Evolutionary conservation across 2,329 filamentous ascomycete genomes (phyloP), one percentile per base, ranked within the genome.

Genomic region (Botrytis sinoallii): DNA sequence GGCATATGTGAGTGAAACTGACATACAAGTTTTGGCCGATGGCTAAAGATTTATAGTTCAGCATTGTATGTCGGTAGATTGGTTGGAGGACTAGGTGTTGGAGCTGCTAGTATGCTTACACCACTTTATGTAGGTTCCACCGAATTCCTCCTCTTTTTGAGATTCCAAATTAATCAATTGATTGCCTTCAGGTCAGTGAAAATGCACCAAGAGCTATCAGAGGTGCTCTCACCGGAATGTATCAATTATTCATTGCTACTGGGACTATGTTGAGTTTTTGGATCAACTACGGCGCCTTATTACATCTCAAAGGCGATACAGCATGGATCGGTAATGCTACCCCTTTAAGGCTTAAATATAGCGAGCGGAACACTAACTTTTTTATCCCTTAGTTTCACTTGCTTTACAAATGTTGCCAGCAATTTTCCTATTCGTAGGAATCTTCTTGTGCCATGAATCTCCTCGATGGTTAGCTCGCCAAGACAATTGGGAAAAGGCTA

Each of bases 391-490:
- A 55, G 84, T 92, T 1, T 91, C 91, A 0, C 84, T 93, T 5
- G 86, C 88, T 16, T 85, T 92, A 74, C 91, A 93, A 81, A 86
- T 85, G 70, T 83, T 92, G 5, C 91, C 91, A 0, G 90, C 90
- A 1, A 76, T 91, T 73, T 85, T 89, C 44, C 84, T 93, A 22
- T 83, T 91, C 44, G 46, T 84, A 25, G 88, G 89, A 76, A 91
- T 93, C 85, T 79, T 88, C 2, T 80, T 90, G 69, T 91, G 89
- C 79, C 85, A 85, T 18, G 86, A 87, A 76, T 91, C 89, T 10
- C 90, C 91, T 22, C 86, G 91, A 76, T 93, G 88, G 87, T 86
- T 91, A 38, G 91, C 90, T 38, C 88, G 89, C 77, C 86, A 89
- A 77, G 90, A 92, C 77, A 86, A 90, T 76, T 92, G 90, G 90